Evolutionary conservation across 2,329 filamentous ascomycete species (phyloP).

Genomic region (Colletotrichum sp.): DNA sequence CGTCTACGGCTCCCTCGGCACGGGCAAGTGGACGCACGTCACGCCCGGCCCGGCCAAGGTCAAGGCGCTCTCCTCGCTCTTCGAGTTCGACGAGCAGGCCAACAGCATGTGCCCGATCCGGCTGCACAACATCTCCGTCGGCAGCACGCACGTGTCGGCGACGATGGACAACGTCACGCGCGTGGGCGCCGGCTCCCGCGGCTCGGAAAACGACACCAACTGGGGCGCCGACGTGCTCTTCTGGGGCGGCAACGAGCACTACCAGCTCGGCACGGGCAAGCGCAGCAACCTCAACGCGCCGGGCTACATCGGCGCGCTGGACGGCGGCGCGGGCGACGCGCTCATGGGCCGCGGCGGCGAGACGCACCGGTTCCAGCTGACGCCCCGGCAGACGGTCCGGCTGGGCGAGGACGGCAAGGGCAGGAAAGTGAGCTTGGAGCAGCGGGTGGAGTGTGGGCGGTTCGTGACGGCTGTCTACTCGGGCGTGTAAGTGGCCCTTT

Average conservation of each 20-base stretch:
- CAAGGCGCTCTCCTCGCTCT: constrained; percentile 80
- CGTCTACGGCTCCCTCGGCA: constrained; percentile 82
- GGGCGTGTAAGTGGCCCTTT: constrained; percentile 40
- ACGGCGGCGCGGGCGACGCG: constrained; percentile 62
- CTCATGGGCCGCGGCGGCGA: constrained; percentile 64
- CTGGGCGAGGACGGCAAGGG: constrained; percentile 64
- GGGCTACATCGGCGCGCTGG: constrained; percentile 78
- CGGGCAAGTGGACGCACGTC: constrained; percentile 87
- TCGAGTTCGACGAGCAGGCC: constrained; percentile 81
- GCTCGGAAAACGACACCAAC: constrained; percentile 73
- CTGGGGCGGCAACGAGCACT: constrained; percentile 95
- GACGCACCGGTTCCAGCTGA: constrained; percentile 78
- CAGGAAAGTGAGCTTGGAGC: constrained; percentile 77
- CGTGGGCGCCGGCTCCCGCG: constrained; percentile 56
- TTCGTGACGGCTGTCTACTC: constrained; percentile 86
- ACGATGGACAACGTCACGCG: constrained; percentile 82
- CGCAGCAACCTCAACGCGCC: constrained; percentile 80
- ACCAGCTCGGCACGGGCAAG: constrained; percentile 91
- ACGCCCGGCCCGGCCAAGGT: constrained; percentile 80
- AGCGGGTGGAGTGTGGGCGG: constrained; percentile 86
- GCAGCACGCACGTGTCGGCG: constrained; percentile 80
- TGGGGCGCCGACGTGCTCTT: constrained; percentile 89
- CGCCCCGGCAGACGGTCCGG: constrained; percentile 73
- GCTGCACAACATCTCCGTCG: constrained; percentile 73
- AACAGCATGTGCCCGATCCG: constrained; percentile 78